Evolutionary conservation across 2,329 filamentous ascomycete genomes (phyloP).

Genomic region (Fusarium nurragi): DNA sequence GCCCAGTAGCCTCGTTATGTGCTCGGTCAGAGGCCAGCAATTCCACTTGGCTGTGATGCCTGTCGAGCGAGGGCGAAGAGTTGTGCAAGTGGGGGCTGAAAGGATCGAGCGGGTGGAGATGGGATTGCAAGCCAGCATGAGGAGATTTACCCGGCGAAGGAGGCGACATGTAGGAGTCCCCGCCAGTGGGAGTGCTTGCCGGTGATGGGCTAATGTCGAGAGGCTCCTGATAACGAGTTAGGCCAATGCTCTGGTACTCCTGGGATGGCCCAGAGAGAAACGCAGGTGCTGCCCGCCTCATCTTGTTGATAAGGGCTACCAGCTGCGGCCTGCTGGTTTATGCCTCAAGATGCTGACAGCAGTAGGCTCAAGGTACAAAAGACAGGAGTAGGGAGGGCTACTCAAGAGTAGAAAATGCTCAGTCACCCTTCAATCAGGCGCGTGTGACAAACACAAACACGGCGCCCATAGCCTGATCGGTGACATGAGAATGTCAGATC

Average conservation of each 20-base stretch:
- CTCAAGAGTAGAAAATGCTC: neutral
- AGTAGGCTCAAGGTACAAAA: neutral
- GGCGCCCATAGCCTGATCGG: neutral
- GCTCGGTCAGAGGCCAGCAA: neutral
- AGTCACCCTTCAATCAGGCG: neutral
- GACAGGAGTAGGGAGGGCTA: neutral
- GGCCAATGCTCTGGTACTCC: neutral
- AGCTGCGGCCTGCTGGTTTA: neutral
- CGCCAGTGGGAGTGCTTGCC: neutral
- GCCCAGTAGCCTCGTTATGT: neutral
- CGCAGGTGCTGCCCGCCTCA: neutral
- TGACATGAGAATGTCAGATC: neutral
- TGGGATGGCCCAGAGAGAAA: neutral
- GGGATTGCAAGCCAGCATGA: neutral
- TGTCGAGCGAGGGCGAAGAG: neutral
- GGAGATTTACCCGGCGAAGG: conserved; percentile 2
- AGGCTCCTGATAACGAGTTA: neutral
- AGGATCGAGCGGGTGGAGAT: neutral
- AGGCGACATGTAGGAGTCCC: conserved; percentile 2
- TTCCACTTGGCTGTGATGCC: conserved; percentile 1
- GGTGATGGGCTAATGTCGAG: neutral
- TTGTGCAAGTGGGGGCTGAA: neutral
- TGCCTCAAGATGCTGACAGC: neutral
- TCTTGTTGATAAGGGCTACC: neutral
- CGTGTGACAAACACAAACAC: neutral